A percentile compares a stretch with the other conserved stretches of the same genome.
Evolutionary conservation across 2,329 filamentous ascomycete genomes (phyloP).

Genomic region (Colletotrichum kahawae): DNA sequence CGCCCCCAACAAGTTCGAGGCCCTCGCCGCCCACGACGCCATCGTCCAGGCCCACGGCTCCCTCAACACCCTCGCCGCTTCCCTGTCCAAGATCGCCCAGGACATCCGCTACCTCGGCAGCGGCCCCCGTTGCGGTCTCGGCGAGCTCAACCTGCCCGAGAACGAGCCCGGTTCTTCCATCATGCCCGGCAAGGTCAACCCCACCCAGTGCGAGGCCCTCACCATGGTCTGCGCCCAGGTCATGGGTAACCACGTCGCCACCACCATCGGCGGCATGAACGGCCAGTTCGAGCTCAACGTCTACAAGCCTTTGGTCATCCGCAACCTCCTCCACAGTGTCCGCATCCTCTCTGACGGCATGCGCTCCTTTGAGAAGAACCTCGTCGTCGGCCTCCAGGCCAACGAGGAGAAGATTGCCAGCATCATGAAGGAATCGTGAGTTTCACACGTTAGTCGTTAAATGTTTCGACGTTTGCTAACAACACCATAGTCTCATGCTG

Average conservation of each 20-base stretch:
- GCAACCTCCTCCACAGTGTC: constrained; percentile 91
- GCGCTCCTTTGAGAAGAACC: constrained; percentile 93
- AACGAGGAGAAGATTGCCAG: constrained; percentile 91
- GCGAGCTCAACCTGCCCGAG: constrained; percentile 91
- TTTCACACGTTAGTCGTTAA: constrained; percentile 20
- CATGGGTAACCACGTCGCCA: constrained; percentile 94
- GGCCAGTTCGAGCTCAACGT: constrained; percentile 99
- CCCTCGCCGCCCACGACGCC: constrained; percentile 93
- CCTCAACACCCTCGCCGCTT: constrained; percentile 92
- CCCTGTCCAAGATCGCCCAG: constrained; percentile 97
- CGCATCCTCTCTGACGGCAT: constrained; percentile 90
- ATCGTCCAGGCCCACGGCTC: constrained; percentile 93
- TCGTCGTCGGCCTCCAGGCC: constrained; percentile 85
- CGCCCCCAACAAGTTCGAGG: constrained; percentile 98
- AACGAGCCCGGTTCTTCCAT: constrained; percentile 98
- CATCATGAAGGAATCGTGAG: constrained; percentile 93
- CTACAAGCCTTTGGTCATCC: constrained; percentile 96
- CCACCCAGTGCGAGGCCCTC: constrained; percentile 95
- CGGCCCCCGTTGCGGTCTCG: constrained; percentile 92
- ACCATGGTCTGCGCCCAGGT: constrained; percentile 99
- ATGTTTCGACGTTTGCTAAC: constrained; percentile 23
- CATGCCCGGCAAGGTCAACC: constrained; percentile 99
- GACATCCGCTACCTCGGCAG: constrained; percentile 97
- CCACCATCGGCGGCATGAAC: constrained; percentile 94
- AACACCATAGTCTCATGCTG: constrained; percentile 80